phyloP scores from a whole-genome alignment of 2,329 filamentous ascomycete genomes.

The Colletotrichum melonis region DNA sequence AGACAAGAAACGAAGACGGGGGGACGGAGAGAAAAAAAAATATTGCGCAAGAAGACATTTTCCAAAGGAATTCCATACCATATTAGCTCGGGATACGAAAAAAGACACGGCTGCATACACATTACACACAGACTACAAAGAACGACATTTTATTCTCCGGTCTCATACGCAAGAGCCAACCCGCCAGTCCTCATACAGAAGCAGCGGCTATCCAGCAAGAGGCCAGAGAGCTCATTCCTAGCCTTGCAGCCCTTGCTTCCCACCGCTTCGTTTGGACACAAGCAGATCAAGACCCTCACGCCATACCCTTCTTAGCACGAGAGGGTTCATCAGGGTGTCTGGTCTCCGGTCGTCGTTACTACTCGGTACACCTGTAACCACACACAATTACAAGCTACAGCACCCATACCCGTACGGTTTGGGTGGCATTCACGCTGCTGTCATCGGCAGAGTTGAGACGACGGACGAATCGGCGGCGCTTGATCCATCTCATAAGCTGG shows the following conservation, averaged over 20 bases:
- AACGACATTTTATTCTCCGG: constrained; percentile 13
- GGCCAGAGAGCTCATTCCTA: constrained; percentile 2
- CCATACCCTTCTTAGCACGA: not conserved
- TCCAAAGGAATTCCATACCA: constrained; percentile 15
- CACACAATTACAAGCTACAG: not conserved
- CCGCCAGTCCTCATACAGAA: not conserved
- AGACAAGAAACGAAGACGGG: not conserved
- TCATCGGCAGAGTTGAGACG: constrained; percentile 34
- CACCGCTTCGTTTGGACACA: not conserved
- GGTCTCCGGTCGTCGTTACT: not conserved
- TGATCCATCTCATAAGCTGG: constrained; percentile 14
- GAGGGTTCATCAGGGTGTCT: constrained; percentile 23
- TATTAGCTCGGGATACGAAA: constrained; percentile 24
- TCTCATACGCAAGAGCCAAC: constrained; percentile 18
- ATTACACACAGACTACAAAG: constrained; percentile 14
- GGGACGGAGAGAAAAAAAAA: not conserved
- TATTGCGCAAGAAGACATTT: constrained; percentile 10
- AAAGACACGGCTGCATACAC: constrained; percentile 1
- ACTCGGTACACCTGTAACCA: not conserved
- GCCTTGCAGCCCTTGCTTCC: constrained; percentile 6
- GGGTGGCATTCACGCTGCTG: constrained; percentile 14
- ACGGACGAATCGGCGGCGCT: constrained; percentile 33
- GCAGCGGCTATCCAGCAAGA: not conserved
- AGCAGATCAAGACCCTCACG: not conserved
- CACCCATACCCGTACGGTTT: not conserved